Base-by-base conservation (phyloP, 306 rosid genomes). In the Ziziphus jujuba region DNA sequence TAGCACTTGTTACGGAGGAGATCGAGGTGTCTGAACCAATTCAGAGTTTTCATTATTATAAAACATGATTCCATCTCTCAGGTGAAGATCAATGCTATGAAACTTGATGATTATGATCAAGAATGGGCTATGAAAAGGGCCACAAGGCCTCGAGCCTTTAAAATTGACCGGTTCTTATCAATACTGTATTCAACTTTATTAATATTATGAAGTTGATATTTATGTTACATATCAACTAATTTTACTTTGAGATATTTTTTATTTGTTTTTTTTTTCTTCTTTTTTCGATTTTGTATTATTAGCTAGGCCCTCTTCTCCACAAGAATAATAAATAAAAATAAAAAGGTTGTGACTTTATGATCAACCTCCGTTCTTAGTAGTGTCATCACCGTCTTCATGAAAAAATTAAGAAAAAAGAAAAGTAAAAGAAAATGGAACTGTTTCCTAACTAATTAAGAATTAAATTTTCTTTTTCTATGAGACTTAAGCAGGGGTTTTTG, bases 41-140 rank as follows among this genome's bases (percentile, higher is more conserved):
- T 36, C 43, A 36, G 43, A 36, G 43, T 6, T 2, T 11, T 1
- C 35, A 25, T 24, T 14, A 63, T 15, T 58, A 20, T 28, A 59
- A 56, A 35, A 34, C 9, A 13, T 6, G 4, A 59, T 33, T 17
- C 47, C 25, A 9, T 16, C 47, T 33, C 63, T 33, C 34, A 36
- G 63, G 48, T 35, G 47, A 59, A 33, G 63, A 59, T 43, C 36
- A 59, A 59, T 36, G 43, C 43, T 36, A 58, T 58, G 45, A 15
- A 15, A 58, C 14, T 34, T 3, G 40, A 19, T 24, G 33, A 33
- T 21, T 34, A 33, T 3, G 57, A 34, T n/a, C n/a, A 17, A 8
- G 12, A 31, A 31, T 58, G 63, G 35, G 17, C 44, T 28, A 33
- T 58, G 44, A n/a, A 31, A 57, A 58, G 11, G 63, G 60, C 60